Evolutionary conservation across 148 eudicot species (phyloP).

Genomic region (Rhododendron vialii): DNA sequence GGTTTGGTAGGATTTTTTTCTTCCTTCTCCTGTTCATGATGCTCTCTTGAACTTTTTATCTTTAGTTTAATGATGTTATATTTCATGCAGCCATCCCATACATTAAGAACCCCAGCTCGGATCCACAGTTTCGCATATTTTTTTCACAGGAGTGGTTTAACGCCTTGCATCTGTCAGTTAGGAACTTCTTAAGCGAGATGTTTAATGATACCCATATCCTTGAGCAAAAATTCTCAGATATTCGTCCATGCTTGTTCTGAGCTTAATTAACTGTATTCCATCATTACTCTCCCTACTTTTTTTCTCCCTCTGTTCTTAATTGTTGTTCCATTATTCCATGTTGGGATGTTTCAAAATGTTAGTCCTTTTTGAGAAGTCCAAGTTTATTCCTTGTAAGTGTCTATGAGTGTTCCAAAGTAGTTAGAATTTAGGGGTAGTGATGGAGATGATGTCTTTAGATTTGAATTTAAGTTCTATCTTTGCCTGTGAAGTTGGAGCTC

Average conservation of each 20-base stretch:
- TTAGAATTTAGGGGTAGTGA: neutral
- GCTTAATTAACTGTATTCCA: neutral
- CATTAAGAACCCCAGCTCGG: conserved; percentile 58
- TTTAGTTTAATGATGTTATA: neutral
- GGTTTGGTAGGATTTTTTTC: conserved; percentile 69
- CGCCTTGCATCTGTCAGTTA: conserved; percentile 64
- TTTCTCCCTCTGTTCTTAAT: neutral
- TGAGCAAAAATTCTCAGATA: conserved; percentile 4
- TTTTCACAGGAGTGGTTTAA: conserved; percentile 90
- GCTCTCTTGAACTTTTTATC: conserved; percentile 13
- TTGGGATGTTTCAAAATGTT: neutral
- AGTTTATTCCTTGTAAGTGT: neutral
- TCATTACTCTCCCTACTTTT: neutral
- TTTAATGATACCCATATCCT: conserved; percentile 92
- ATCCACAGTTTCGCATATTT: conserved; percentile 75
- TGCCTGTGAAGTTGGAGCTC: neutral
- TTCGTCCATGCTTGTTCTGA: neutral
- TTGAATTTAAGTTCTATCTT: neutral
- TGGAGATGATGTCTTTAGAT: neutral
- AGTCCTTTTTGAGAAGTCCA: neutral
- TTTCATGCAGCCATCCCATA: conserved; percentile 69
- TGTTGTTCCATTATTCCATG: neutral
- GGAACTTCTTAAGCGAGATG: conserved; percentile 80
- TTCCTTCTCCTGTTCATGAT: neutral
- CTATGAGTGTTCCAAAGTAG: neutral